Percentiles rank a stretch among this genome's conserved stretches.
Evolutionary conservation across 1,284 basidiomycete species (phyloP).

Genomic region (Pterulicium gracile): DNA sequence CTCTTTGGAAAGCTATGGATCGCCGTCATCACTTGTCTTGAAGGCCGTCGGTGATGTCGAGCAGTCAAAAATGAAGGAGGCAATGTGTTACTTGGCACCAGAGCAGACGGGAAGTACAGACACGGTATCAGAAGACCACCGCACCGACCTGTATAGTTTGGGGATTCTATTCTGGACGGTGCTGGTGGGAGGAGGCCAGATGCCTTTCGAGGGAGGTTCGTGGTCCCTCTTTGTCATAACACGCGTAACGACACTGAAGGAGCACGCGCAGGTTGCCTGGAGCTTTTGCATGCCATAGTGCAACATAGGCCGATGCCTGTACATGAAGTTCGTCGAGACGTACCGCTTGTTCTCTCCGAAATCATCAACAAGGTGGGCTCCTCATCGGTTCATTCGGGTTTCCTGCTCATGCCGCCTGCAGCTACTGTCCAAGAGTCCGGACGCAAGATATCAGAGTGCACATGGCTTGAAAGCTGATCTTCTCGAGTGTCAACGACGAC

Average conservation of each 20-base stretch:
- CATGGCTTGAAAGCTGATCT: constrained; percentile 56
- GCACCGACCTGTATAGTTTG: constrained; percentile 61
- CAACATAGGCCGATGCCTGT: constrained; percentile 63
- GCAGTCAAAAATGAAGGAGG: constrained; percentile 61
- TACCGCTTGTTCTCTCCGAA: constrained; percentile 56
- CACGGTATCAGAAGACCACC: constrained; percentile 54
- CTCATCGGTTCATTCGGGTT: background rate
- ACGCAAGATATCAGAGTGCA: constrained; percentile 57
- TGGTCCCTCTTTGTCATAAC: constrained; percentile 16
- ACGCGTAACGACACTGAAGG: background rate
- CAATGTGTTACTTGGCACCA: constrained; percentile 60
- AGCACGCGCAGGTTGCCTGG: constrained; percentile 23
- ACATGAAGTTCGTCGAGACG: constrained; percentile 60
- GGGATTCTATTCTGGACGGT: constrained; percentile 64
- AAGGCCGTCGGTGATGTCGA: constrained; percentile 48
- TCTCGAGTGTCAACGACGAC: constrained; percentile 50
- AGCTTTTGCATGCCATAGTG: constrained; percentile 56
- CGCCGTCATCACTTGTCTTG: constrained; percentile 55
- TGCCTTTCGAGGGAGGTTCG: constrained; percentile 59
- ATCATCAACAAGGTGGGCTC: constrained; percentile 52
- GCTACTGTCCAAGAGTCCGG: constrained; percentile 55
- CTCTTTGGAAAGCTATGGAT: constrained; percentile 58
- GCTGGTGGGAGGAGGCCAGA: constrained; percentile 52
- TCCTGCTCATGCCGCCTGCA: constrained; percentile 15
- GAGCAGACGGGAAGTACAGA: constrained; percentile 66